Base-by-base conservation (phyloP, 306 rosid genomes). In the Prunus campanulata region DNA sequence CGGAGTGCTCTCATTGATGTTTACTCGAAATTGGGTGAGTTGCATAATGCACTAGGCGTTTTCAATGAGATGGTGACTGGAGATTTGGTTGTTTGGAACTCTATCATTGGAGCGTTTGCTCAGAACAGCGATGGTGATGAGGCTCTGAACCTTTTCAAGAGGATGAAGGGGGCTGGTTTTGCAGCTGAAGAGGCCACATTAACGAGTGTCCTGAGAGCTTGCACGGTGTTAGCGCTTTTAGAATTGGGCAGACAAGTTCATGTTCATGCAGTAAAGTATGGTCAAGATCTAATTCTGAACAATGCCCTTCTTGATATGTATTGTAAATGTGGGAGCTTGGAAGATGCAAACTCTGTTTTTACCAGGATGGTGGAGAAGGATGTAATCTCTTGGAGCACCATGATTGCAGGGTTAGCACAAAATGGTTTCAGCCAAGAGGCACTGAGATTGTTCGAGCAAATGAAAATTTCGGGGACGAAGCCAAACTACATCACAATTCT, bases 311-410 rank as follows among this genome's bases (percentile, higher is more conserved):
- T 93, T 25, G 97, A 93, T 80, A 90, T 91, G 96, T 91, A 91
- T 79, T 91, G 93, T 85, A 93, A 91, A 83, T 91, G 97, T 57
- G 97, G 97, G 76, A 86, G 88, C 78, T 74, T 91, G 71, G 91
- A 88, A 69, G 96, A 93, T 81, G 93, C 96, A 18, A 85, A 88
- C 73, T 71, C 80, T 35, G 72, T 88, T 76, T 93, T 93, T 72
- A 77, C 77, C 15, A 76, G 82, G 83, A 91, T 88, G 91, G 70
- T 61, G 16, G 77, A 71, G 82, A 93, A 88, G 85, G 98, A 93
- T 14, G 94, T 93, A 19, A 90, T 93, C 74, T 90, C 98, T 44
- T 93, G 96, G 97, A 91, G 96, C 87, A 93, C 97, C 74, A 90
- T 93, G 98, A 90, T 93, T 83, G 77, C 91, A 39, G 98, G 97